Percentiles rank a stretch among this genome's conserved stretches.
These are phyloP conservation scores for Schoenoplectus triqueter DNA, from an alignment of 202 grass and related monocot genomes.

Conservation along the genomic window DNA sequence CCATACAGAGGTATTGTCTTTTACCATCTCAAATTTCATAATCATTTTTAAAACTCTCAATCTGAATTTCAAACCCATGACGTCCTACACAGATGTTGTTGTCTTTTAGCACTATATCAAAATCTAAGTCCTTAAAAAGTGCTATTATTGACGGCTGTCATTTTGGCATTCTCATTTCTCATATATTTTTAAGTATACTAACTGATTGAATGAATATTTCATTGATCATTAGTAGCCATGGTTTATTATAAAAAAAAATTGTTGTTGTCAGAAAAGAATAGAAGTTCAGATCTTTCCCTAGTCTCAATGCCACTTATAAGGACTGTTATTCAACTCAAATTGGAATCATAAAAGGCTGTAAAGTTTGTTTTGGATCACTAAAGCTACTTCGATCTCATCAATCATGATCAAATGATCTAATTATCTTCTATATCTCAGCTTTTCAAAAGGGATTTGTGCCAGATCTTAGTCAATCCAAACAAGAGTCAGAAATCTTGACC, in stretches of 20 bases:
- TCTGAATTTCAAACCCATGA: too few species aligned
- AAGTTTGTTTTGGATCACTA: slow-evolving; percentile 39
- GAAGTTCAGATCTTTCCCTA: slow-evolving; percentile 32
- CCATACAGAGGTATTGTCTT: too few species aligned
- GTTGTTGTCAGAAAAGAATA: slow-evolving; percentile 22
- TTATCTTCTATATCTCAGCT: slow-evolving; percentile 16
- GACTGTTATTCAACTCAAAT: slow-evolving; percentile 39
- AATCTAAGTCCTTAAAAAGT: background rate
- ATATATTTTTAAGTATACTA: background rate
- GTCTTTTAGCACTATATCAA: too few species aligned
- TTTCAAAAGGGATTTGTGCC: slow-evolving; percentile 26
- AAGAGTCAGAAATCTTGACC: slow-evolving; percentile 15
- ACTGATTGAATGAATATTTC: slow-evolving; percentile 7
- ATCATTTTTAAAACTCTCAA: too few species aligned
- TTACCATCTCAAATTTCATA: too few species aligned
- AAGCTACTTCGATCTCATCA: slow-evolving; percentile 36
- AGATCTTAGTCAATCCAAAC: slow-evolving; percentile 29
- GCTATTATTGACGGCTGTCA: background rate
- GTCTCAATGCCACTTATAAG: slow-evolving; percentile 36
- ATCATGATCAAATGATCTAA: slow-evolving; percentile 36
- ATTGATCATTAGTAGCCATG: background rate
- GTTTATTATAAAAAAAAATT: background rate
- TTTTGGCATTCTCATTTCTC: background rate
- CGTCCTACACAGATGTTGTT: too few species aligned
- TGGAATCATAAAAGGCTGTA: slow-evolving; percentile 41